phyloP scores from a whole-genome alignment of 2,329 filamentous ascomycete genomes.

The Ceratocystis cacaofunesta region DNA sequence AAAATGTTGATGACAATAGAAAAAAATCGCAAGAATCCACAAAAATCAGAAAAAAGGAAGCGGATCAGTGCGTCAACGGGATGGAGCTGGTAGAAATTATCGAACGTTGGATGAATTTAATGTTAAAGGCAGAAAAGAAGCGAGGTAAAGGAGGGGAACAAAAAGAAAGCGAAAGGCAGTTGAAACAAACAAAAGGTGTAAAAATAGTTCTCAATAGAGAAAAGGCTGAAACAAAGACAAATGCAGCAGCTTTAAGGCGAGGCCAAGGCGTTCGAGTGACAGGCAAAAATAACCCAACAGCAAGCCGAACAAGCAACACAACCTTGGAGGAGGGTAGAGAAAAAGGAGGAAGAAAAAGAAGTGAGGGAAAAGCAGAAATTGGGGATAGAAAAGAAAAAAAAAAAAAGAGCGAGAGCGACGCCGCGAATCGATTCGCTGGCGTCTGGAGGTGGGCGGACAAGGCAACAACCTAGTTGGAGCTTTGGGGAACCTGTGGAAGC shows the following conservation, averaged over 20 bases:
- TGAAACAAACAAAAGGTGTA: neutral
- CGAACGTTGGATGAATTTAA: neutral
- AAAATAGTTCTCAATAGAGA: conserved; percentile 6
- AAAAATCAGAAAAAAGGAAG: neutral
- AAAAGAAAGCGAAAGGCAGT: neutral
- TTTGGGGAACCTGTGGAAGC: neutral
- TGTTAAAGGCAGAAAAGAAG: neutral
- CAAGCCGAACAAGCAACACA: neutral
- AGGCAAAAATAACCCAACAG: neutral
- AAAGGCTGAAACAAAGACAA: neutral
- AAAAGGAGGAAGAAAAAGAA: neutral
- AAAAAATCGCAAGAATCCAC: neutral
- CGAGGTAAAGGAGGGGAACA: neutral
- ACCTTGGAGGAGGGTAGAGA: neutral
- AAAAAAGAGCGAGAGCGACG: neutral
- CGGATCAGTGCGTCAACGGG: conserved; percentile 1
- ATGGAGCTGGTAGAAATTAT: neutral
- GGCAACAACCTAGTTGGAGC: neutral
- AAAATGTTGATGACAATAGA: neutral
- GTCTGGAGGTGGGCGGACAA: neutral
- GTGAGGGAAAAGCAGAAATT: neutral
- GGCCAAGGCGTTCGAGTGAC: neutral
- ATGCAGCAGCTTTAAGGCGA: neutral
- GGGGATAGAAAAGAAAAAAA: neutral
- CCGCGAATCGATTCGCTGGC: neutral